These are phyloP conservation scores for Chamaecyparis obtusa DNA, from an alignment of 75 land plant genomes.

Conservation along the genomic window DNA sequence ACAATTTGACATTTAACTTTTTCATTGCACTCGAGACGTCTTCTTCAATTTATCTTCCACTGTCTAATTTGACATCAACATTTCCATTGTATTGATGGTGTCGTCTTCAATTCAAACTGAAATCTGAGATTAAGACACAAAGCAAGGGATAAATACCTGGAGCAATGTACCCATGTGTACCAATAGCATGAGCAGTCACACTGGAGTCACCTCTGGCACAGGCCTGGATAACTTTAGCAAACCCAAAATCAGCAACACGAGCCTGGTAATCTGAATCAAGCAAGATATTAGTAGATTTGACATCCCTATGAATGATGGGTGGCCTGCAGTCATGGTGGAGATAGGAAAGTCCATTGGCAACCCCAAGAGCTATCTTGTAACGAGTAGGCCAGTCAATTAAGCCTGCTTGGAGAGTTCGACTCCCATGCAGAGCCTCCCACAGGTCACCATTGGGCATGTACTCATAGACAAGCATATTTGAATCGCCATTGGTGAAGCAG, in stretches of 20 bases:
- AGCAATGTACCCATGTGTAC: slow-evolving; percentile 90
- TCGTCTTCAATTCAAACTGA: too few relatives aligned
- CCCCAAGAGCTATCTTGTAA: slow-evolving; percentile 64
- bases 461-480: slow-evolving; percentile 78
- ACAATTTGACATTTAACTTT: too few relatives aligned
- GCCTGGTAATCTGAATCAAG: slow-evolving; percentile 65
- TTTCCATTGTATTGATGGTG: too few relatives aligned
- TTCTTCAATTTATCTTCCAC: too few relatives aligned
- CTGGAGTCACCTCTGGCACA: slow-evolving; percentile 44
- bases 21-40: too few relatives aligned
- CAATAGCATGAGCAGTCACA: slow-evolving; percentile 56
- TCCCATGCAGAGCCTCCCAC: slow-evolving; percentile 68
- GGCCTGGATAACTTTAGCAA: slow-evolving; percentile 81
- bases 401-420: slow-evolving; percentile 8
- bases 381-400: slow-evolving; percentile 67
- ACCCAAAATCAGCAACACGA: slow-evolving; percentile 87
- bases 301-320: slow-evolving; percentile 80
- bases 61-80: too few relatives aligned
- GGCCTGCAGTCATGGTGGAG: slow-evolving; percentile 82
- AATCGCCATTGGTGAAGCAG: slow-evolving; percentile 60
- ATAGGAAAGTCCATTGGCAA: slow-evolving; percentile 83
- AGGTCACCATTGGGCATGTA: slow-evolving; percentile 96
- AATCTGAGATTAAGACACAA: not conserved
- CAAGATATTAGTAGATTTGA: slow-evolving; percentile 84
- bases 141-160: slow-evolving; percentile 51